These are phyloP conservation scores for Collybia sp. DNA, from an alignment of 768 basidiomycete species.

Conservation along the genomic window DNA sequence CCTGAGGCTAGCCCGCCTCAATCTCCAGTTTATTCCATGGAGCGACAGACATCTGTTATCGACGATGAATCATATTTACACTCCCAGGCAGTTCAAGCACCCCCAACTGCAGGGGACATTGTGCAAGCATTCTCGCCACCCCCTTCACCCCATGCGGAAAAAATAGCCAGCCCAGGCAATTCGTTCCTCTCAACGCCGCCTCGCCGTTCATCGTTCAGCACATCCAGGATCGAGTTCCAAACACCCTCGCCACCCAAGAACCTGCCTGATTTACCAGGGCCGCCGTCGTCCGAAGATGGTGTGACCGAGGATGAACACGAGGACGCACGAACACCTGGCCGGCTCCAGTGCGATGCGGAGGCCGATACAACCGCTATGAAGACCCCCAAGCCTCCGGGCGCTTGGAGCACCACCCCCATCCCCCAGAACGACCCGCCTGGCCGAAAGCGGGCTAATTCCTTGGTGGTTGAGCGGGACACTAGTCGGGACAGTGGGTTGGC, in stretches of 20 bases:
- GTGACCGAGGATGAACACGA: slow-evolving; percentile 41
- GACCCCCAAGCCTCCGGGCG: slow-evolving; percentile 44
- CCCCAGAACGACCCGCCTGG: slow-evolving; percentile 8
- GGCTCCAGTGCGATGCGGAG: slow-evolving; percentile 16
- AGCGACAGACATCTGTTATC: neutral
- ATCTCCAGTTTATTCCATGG: slow-evolving; percentile 6
- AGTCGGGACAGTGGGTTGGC: slow-evolving; percentile 29
- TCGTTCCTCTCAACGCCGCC: slow-evolving; percentile 41
- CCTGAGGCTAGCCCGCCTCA: slow-evolving; percentile 8
- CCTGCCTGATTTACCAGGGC: slow-evolving; percentile 64
- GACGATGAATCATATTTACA: slow-evolving; percentile 12
- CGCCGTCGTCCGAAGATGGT: slow-evolving; percentile 57
- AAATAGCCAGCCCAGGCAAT: slow-evolving; percentile 5
- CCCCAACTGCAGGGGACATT: slow-evolving; percentile 1
- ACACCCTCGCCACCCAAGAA: slow-evolving; percentile 61
- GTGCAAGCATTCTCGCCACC: slow-evolving; percentile 16
- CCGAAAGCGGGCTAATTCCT: slow-evolving; percentile 11
- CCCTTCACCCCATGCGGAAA: slow-evolving; percentile 24
- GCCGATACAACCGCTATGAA: slow-evolving; percentile 23
- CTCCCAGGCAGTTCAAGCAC: too few species aligned
- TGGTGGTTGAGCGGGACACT: slow-evolving; percentile 13
- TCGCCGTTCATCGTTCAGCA: slow-evolving; percentile 32
- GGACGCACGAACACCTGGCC: slow-evolving; percentile 10
- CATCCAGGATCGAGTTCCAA: slow-evolving; percentile 43
- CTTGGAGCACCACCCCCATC: slow-evolving; percentile 27